Evolutionary conservation across 805 yeast species (phyloP), one percentile per base, ranked within the genome.

Genomic region (Schwanniomyces vanrijiae): DNA sequence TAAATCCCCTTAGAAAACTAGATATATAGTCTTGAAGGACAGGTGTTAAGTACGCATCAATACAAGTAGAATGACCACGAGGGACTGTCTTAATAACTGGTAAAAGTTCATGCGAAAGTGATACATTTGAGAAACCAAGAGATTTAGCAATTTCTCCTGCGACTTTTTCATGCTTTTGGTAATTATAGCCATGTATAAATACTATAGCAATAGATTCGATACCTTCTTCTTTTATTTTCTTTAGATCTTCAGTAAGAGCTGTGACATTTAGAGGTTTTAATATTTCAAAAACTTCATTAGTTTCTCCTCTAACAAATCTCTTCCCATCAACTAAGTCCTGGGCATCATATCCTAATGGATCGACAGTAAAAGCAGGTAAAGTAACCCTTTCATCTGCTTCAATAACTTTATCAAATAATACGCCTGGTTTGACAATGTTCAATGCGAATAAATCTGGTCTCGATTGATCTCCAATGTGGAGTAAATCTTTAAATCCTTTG

Each of bases 11-110:
- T 43, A 81, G 79, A 56, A 88, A 84, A 14, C 83, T 78, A 14
- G 71, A 59, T 34, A 88, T 65, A 59, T 88, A 88, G 24, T 79
- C 77, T 51, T 81, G 75, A 42, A 88, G 85, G 40, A 83, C 88
- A 2, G 96, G 96, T 1, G 94, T 86, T 43, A 89, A 66, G 61
- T 88, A 88, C 0, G 96, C 90, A 66, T 89, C 95, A 0, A 89
- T 91, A 14, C 83, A 80, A 1, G 90, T 77, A 11, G 94, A 86
- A 52, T 86, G 85, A 1, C 91, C 87, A 47, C 96, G 74, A 19
- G 87, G 79, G 31, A 88, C 83, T 37, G 80, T 77, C 61, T 86
- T 86, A 55, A 89, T 84, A 90, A 87, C 86, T 8, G 96, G 94
- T 34, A 86, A 80, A 8, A 88, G 69, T 55, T 82, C 77, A 19